Percentiles rank a stretch among this genome's conserved stretches.
These are phyloP conservation scores for Blastobotrys raffinosifermentans DNA, from an alignment of 1,139 yeast species.

Conservation along the genomic window DNA sequence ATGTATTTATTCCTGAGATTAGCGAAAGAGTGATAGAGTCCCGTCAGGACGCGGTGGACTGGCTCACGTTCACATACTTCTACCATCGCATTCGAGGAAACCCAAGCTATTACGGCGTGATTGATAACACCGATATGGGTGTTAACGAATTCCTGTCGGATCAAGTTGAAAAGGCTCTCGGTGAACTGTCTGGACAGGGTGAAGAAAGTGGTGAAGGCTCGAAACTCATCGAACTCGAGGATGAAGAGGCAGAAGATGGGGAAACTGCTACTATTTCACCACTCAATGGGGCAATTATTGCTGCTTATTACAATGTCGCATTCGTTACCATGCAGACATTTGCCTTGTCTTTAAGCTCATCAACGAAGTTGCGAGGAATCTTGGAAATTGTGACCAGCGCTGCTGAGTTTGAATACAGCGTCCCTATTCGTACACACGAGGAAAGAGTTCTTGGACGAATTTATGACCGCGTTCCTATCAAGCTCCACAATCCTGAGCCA, in stretches of 20 bases:
- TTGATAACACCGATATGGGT: slow-evolving; percentile 58
- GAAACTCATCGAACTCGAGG: slow-evolving; percentile 56
- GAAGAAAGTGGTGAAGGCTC: slow-evolving; percentile 33
- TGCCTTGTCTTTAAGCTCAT: slow-evolving; percentile 46
- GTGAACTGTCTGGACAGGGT: slow-evolving; percentile 44
- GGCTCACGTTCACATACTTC: slow-evolving; percentile 80
- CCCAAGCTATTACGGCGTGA: slow-evolving; percentile 83
- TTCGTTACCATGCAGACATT: slow-evolving; percentile 61
- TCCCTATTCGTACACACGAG: slow-evolving; percentile 62
- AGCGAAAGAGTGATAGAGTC: slow-evolving; percentile 56
- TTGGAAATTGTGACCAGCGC: slow-evolving; percentile 64
- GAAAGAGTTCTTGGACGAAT: slow-evolving; percentile 43
- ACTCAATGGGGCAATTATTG: slow-evolving; percentile 64
- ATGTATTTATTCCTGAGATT: slow-evolving; percentile 66
- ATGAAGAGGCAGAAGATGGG: slow-evolving; percentile 36
- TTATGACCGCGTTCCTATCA: slow-evolving; percentile 58
- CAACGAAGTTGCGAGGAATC: slow-evolving; percentile 55
- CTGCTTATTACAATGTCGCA: slow-evolving; percentile 64
- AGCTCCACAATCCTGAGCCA: slow-evolving; percentile 38
- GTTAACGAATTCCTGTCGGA: slow-evolving; percentile 80
- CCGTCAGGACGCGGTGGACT: slow-evolving; percentile 84
- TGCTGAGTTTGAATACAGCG: slow-evolving; percentile 52
- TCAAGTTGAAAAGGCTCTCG: slow-evolving; percentile 65
- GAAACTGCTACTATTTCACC: slow-evolving; percentile 49
- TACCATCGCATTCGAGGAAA: slow-evolving; percentile 74